A percentile compares a stretch with the other conserved stretches of the same genome.
These are phyloP conservation scores for Pseudocercospora musae DNA, from an alignment of 2,329 filamentous ascomycete species.

Conservation along the genomic window DNA sequence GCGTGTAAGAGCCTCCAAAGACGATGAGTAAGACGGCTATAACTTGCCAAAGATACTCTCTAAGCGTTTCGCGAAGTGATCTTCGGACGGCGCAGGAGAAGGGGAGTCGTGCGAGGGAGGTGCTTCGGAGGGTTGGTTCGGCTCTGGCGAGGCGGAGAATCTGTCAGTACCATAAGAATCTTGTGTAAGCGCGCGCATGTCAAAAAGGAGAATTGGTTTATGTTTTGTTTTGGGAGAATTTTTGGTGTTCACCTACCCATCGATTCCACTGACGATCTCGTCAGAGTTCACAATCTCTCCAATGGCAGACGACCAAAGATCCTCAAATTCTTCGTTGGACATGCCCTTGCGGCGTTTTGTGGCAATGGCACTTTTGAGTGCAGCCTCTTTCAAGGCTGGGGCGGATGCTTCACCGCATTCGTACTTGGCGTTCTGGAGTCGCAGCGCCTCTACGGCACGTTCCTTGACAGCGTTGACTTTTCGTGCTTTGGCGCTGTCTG, in stretches of 20 bases:
- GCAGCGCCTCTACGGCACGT: slow-evolving; percentile 79
- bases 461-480: slow-evolving; percentile 85
- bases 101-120: slow-evolving; percentile 87
- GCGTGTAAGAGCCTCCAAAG: slow-evolving; percentile 58
- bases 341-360: slow-evolving; percentile 78
- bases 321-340: slow-evolving; percentile 84
- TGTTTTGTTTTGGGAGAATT: slow-evolving; percentile 9
- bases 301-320: slow-evolving; percentile 73
- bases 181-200: slow-evolving; percentile 19
- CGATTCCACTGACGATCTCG: slow-evolving; percentile 55
- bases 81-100: slow-evolving; percentile 76
- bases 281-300: slow-evolving; percentile 65
- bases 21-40: slow-evolving; percentile 56
- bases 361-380: slow-evolving; percentile 73
- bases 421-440: slow-evolving; percentile 79
- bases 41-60: slow-evolving; percentile 84
- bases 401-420: slow-evolving; percentile 76
- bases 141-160: slow-evolving; percentile 64
- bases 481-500: slow-evolving; percentile 87
- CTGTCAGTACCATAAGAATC: slow-evolving; percentile 69
- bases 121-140: slow-evolving; percentile 65
- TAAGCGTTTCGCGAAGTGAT: slow-evolving; percentile 75
- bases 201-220: background rate
- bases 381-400: slow-evolving; percentile 64
- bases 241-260: slow-evolving; percentile 53